Base-by-base conservation (phyloP, 164 flowering plant genomes). In the Berberis vulgaris region DNA sequence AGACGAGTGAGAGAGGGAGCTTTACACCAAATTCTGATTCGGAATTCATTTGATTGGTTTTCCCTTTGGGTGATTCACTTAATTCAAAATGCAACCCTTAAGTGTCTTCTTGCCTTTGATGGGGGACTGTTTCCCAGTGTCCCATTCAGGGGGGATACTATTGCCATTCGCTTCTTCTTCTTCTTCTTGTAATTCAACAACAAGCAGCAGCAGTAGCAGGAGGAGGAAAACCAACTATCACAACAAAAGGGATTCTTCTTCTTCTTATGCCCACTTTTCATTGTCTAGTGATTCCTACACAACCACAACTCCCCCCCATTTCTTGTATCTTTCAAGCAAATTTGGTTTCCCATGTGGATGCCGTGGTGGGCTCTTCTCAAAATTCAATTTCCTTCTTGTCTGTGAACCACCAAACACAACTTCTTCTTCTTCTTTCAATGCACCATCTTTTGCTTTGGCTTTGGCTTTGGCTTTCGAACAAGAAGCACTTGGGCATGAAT, bases 1-100 rank as follows among this genome's bases (percentile, higher is more conserved):
- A 26, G 26, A 26, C 26, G 26, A 26, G 26, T 26, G 26, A 26
- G 26, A 26, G 26, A 26, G 26, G 26, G 26, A 26, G 26, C 26
- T 26, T 26, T 26, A 26, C 26, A 26, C 26, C 26, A 26, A 26
- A 26, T 26, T 26, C 26, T 26, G 26, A 26, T 26, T 26, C 26
- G 26, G 26, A 26, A 26, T 26, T 26, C 26, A 26, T 26, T 26
- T 26, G 26, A 26, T 26, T 26, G 73, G 67, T 69, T 74, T 42
- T 60, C 50, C 38, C 50, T 61, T 63, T 60, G 1, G 38, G 59
- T 43, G 43, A 63, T 43, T 60, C 26, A 59, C 52, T 45, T 3
- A 2, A 39, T 38, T 40, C 7, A 80, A 71, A 60, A 87, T 89
- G 92, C 82, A 82, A 76, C 72, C 82, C 79, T 73, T 83, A 47